Evolutionary conservation across 2,329 filamentous ascomycete species (phyloP), one percentile per base, ranked within the genome.

Genomic region (Aurifilum marmelostoma): DNA sequence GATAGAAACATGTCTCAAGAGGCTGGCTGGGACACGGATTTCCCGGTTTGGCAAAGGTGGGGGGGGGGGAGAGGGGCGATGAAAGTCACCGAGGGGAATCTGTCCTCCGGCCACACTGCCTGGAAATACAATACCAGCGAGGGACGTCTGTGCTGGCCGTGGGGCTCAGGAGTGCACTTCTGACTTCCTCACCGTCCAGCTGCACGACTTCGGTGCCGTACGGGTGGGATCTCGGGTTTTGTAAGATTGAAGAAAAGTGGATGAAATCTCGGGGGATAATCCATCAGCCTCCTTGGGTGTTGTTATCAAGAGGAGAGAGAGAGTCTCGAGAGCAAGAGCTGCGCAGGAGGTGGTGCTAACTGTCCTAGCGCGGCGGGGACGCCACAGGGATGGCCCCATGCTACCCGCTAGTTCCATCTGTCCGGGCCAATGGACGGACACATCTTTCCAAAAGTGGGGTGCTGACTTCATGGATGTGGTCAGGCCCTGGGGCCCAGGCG

Each of bases 381-480:
- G 3, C 41, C 16, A 29, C 39, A 63, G 27, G 61, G 61, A 29
- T 34, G 8, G 24, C 16, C 41, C 39, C 41, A 9, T 50, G 39
- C 39, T 41, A 21, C 61, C 39, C 39, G 37, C 34, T 47, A 67
- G 68, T 50, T 70, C 68, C 68, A 59, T 63, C 68, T 34, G 68
- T 70, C 65, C 68, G 68, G 32, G 63, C 68, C 68, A 70, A 70
- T 70, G 24, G 65, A 39, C 56, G 6, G 21, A 16, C 14, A 27
- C 34, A 43, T 18, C 29, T n/a, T 37, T 18, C 7, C 34, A 14
- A 47, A 58, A 60, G 67, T 62, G 67, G 67, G 56, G 43, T 34
- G 6, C 14, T 3, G 27, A 18, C 14, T 18, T 24, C 14, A 56
- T 56, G 52, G 24, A 56, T 29, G 12, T 16, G 52, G 52, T 56